Evolutionary conservation across 2,329 filamentous ascomycete genomes (phyloP).

Genomic region (Teratosphaeria nubilosa): DNA sequence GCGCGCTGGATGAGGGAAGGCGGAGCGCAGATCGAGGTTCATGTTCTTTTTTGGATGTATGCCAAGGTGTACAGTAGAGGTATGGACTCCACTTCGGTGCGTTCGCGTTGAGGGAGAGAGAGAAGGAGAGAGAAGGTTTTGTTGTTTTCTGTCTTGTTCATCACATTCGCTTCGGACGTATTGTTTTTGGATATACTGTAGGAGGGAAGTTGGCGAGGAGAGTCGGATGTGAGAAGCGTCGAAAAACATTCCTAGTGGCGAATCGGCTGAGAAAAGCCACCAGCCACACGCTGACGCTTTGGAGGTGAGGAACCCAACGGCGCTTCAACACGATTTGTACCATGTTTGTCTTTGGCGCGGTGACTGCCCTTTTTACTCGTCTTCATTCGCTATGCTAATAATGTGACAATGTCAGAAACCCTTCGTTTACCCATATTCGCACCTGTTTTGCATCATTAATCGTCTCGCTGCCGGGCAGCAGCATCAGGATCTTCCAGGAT

Average conservation of each 20-base stretch:
- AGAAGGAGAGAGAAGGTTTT: too few species aligned
- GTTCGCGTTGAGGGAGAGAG: too few species aligned
- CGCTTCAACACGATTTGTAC: not conserved
- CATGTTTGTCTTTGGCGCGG: not conserved
- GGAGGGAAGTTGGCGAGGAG: not conserved
- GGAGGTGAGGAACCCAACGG: not conserved
- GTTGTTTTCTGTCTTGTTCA: not conserved
- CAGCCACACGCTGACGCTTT: not conserved
- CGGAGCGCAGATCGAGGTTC: too few species aligned
- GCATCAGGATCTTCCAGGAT: constrained; percentile 19
- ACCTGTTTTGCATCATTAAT: not conserved
- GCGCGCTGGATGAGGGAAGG: too few species aligned
- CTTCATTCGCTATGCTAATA: not conserved
- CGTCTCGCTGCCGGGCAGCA: constrained; percentile 3
- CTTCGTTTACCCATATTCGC: not conserved
- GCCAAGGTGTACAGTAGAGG: not conserved
- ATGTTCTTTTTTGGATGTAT: too few species aligned
- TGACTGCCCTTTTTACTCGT: not conserved
- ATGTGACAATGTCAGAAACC: not conserved
- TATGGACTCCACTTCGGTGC: not conserved
- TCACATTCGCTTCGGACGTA: not conserved
- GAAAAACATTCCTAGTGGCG: not conserved
- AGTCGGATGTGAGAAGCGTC: not conserved
- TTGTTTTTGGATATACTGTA: not conserved
- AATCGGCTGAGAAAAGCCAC: not conserved